Evolutionary conservation across 345 rosid species (phyloP).

Genomic region (Melaleuca quinquenervia): DNA sequence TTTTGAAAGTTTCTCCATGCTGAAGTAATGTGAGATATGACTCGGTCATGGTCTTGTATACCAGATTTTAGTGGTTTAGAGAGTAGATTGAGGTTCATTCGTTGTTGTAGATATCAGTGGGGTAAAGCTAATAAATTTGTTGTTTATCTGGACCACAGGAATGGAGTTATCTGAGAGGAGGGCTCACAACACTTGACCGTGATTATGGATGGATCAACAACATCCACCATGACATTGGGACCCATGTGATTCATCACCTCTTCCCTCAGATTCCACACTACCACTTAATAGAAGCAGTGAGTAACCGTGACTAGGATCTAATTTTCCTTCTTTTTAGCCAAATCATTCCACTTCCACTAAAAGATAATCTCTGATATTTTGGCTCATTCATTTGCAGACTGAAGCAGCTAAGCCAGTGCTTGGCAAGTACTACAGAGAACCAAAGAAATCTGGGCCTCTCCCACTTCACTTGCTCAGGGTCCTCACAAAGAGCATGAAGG

Average conservation of each 20-base stretch:
- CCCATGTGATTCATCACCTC: conserved; percentile 88
- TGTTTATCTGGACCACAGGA: conserved; percentile 26
- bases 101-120: background rate
- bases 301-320: background rate
- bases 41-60: background rate
- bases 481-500: conserved; percentile 44
- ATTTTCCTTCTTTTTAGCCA: background rate
- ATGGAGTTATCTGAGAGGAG: conserved; percentile 94
- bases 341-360: background rate
- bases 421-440: conserved; percentile 75
- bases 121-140: background rate
- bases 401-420: conserved; percentile 82
- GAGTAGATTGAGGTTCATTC: background rate
- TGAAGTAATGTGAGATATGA: background rate
- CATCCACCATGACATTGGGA: conserved; percentile 94
- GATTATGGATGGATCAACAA: conserved; percentile 82
- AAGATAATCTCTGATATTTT: background rate
- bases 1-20: background rate
- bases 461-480: conserved; percentile 48
- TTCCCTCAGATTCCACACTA: conserved; percentile 98
- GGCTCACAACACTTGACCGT: conserved; percentile 79
- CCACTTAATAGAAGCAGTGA: conserved; percentile 81
- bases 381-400: conserved; percentile 23
- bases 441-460: conserved; percentile 57
- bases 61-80: background rate